Percentiles rank a stretch among this genome's conserved stretches.
phyloP scores from a whole-genome alignment of 495 filamentous ascomycete species.

The Penicillium robsamsonii region DNA sequence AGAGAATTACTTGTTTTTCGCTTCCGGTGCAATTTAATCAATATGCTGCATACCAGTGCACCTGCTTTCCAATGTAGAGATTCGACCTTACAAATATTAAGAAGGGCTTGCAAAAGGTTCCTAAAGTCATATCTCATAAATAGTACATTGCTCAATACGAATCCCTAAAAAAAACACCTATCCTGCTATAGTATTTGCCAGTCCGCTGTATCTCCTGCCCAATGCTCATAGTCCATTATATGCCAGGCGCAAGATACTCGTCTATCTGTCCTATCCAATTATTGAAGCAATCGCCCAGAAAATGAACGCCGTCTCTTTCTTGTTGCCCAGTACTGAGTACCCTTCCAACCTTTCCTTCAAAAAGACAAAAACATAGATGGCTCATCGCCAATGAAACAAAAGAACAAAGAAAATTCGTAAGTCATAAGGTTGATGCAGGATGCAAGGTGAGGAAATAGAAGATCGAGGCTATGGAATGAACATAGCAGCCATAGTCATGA shows the following conservation, averaged over 20 bases:
- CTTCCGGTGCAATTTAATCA: slow-evolving; percentile 14
- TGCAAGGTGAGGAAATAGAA: not conserved
- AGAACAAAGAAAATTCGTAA: slow-evolving; percentile 16
- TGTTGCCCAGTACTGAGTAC: not conserved
- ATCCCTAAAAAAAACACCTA: not conserved
- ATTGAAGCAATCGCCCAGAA: not conserved
- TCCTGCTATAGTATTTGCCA: not conserved
- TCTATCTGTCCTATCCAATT: not conserved
- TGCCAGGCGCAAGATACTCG: not conserved
- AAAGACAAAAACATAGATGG: not conserved
- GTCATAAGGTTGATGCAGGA: slow-evolving; percentile 3
- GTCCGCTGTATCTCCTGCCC: slow-evolving; percentile 7
- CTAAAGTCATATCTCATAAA: slow-evolving; percentile 5
- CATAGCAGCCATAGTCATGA: slow-evolving; percentile 43
- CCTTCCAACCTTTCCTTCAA: not conserved
- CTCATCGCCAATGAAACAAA: not conserved
- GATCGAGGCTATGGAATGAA: slow-evolving; percentile 33
- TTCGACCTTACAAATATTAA: not conserved
- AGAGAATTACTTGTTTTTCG: slow-evolving; percentile 21
- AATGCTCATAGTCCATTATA: slow-evolving; percentile 9
- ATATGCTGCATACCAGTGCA: slow-evolving; percentile 7
- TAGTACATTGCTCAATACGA: slow-evolving; percentile 7
- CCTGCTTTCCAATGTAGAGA: not conserved
- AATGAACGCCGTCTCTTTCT: slow-evolving; percentile 12
- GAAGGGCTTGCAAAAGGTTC: not conserved